These are phyloP conservation scores for Leishmania major DNA, from an alignment of 208 protist species.

Conservation along the genomic window DNA sequence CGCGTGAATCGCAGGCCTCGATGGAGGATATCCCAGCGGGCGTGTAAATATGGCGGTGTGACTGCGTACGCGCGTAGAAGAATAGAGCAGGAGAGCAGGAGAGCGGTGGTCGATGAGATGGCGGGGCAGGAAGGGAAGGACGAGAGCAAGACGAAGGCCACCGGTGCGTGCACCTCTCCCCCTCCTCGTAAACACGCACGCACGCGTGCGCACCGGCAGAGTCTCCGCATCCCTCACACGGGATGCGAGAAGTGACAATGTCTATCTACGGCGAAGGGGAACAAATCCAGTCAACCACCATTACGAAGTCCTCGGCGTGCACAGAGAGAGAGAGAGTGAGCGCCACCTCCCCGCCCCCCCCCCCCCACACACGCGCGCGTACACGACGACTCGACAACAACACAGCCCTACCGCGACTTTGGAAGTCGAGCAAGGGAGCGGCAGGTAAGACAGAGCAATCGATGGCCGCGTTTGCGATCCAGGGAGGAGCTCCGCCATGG, in stretches of 20 bases:
- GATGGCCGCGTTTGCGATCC: background rate
- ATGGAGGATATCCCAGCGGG: no score
- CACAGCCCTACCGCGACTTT: background rate
- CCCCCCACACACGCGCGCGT: background rate
- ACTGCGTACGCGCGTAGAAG: background rate
- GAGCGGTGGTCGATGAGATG: background rate
- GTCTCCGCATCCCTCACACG: background rate
- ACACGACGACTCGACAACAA: background rate
- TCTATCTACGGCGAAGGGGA: background rate
- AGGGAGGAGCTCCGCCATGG: background rate
- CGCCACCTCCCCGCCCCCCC: background rate
- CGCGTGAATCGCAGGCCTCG: background rate
- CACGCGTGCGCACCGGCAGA: background rate
- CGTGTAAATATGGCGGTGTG: background rate
- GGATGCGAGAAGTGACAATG: background rate
- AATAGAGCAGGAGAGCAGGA: background rate
- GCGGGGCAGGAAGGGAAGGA: background rate
- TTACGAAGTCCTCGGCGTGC: background rate
- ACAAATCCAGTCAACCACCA: background rate
- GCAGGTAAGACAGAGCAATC: background rate
- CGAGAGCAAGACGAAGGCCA: background rate
- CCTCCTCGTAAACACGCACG: background rate
- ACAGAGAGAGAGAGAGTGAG: background rate
- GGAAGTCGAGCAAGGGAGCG: background rate
- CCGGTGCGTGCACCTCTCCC: background rate